Base-by-base conservation (phyloP, 768 basidiomycete species). In the Hygrophoropsis aurantiaca region DNA sequence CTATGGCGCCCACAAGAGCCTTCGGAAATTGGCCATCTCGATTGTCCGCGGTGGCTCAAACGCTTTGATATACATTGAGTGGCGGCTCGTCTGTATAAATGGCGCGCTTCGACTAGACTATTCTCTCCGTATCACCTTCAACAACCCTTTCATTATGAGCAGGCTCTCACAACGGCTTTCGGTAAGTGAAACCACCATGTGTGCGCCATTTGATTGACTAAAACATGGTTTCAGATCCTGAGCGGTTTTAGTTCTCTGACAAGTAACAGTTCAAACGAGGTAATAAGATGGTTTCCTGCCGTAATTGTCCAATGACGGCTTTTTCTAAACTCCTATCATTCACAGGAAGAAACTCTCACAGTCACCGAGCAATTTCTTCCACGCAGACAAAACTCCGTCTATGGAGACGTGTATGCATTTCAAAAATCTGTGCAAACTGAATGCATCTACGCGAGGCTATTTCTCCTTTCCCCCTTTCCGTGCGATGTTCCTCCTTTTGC, bases 121-220 rank as follows among this genome's bases (percentile, higher is more conserved):
- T 34, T 11, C 37, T 24, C 13, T 24, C 13, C 10, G 20, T n/a
- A 25, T 24, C 27, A 30, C 27, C 27, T 13, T 30, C 13, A 7
- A 6, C 13, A 30, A 30, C 27, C 6, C 13, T 30, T 30, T 30
- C 27, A 30, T 30, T 19, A 66, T 64, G 66, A 58, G 64, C 63
- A 61, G 58, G 60, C 49, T 64, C 54, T 66, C 66, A 1, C 58
- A 60, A 51, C 60, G 54, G 5, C 46, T 57, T 48, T 66, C 57
- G 42, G 64, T 68, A 35, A 60, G 64, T 35, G 44, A 39, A 3
- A 37, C 35, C 24, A 5, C 13, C 36, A 13, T 13, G 27, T 13
- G 27, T 30, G 27, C 13, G 27, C 27, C 27, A 13, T 24, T 16
- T 30, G 47, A 32, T 44, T 40, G 21, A 37, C n/a, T 20, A 16